Conservation (phyloP, 164 flowering plant species). For the Malania oleifera region DNA sequence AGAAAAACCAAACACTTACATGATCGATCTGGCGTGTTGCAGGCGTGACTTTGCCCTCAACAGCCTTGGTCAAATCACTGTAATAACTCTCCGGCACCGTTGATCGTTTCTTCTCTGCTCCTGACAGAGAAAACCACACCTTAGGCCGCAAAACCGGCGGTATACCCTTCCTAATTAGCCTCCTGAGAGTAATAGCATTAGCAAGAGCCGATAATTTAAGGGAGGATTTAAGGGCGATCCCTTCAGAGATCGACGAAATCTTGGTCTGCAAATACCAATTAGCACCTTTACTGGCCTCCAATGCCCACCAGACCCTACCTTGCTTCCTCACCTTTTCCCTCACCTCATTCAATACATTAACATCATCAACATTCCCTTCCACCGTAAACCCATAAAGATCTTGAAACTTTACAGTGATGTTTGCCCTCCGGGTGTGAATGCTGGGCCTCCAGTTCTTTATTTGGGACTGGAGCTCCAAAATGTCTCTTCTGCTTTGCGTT, state of each 20-base stretch:
- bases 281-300: conserved; percentile 89
- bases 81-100: conserved; percentile 94
- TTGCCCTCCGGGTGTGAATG: conserved; percentile 71
- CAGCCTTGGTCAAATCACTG: conserved; percentile 68
- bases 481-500: conserved; percentile 41
- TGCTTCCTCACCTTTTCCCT: conserved; percentile 93
- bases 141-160: conserved; percentile 90
- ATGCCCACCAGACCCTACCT: conserved; percentile 86
- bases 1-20: conserved; percentile 40
- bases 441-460: conserved; percentile 56
- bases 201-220: conserved; percentile 59
- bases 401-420: conserved; percentile 75
- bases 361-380: conserved; percentile 97
- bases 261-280: conserved; percentile 88
- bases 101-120: conserved; percentile 92
- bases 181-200: conserved; percentile 74
- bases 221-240: conserved; percentile 51
- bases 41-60: conserved; percentile 79
- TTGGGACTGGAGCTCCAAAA: conserved; percentile 53
- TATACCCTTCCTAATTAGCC: conserved; percentile 82
- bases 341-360: conserved; percentile 91
- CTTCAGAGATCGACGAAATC: conserved; percentile 41
- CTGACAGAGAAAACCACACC: conserved; percentile 89
- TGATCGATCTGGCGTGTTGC: conserved; percentile 94
- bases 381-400: conserved; percentile 93